Evolutionary conservation across 2,329 filamentous ascomycete species (phyloP), one percentile per base, ranked within the genome.

Genomic region (Septoria petroselini): DNA sequence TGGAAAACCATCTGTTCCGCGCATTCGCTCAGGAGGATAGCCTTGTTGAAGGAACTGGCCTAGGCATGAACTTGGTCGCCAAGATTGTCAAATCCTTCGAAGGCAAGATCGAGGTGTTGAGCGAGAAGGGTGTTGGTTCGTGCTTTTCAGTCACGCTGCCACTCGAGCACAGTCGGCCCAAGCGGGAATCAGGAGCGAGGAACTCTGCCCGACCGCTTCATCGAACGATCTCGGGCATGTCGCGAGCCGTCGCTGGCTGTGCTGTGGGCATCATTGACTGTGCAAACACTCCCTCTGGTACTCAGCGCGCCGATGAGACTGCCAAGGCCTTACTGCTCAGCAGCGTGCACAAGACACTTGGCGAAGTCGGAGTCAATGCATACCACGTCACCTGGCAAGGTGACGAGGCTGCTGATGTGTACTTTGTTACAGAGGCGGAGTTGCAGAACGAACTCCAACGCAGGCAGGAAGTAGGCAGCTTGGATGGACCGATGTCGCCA

Each of bases 1-100:
- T 86, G 3, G 73, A 76, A 21, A 76, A 80, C 12, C 73, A 77
- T 11, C 67, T 87, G 0, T 88, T 83, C 63, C 78, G 76, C 0
- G 80, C 83, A 0, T 87, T 86, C 52, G 68, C 74, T 0, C 84
- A 88, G 52, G 85, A 88, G 59, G 76, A 86, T 39, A 69, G 71
- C 0, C 64, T 87, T 1, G 73, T 77, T 0, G 76, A 79, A 0
- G 84, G 84, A 0, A 80, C 80, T 0, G 84, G 84, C 0, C 70
- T 88, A 0, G 85, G 85, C 0, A 66, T 88, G 42, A 84, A 80
- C 34, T 77, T 88, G 5, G 83, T 86, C 63, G 73, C 60, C 50
- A 69, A 50, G 41, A 79, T 88, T 4, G 76, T 85, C 17, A 76
- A 77, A 41, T 76, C 79, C 29, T 68, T 86, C 2, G 74, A 76